Base-by-base conservation (phyloP, 2,329 filamentous ascomycete genomes). In the Lachnellula suecica region DNA sequence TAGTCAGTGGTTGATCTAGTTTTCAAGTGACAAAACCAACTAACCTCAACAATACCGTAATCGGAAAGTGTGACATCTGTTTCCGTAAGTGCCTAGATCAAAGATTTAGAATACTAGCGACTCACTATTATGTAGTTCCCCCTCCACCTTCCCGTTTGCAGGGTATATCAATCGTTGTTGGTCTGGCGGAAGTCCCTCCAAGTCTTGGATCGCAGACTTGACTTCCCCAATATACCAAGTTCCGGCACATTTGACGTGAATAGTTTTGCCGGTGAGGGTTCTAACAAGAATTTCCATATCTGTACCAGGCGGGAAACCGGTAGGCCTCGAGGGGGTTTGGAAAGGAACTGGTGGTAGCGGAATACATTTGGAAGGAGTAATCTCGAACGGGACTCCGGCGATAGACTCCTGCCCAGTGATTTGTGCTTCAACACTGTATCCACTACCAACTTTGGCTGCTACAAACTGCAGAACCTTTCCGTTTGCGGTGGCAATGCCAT, bases 211-310 rank as follows among this genome's bases (percentile, higher is more conserved):
- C 88, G 96, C 95, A 81, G 85, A 86, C 87, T 97, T 97, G 79
- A 97, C 90, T 84, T 96, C 96, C 85, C 96, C 91, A 82, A 97
- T 96, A 72, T 91, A 96, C 81, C 96, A 91, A 17, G 73, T 84
- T 89, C 72, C 89, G 94, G 86, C 96, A 91, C 75, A 96, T 91
- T 86, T 95, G 90, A 96, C 87, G 79, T 91, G 96, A 84, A 96
- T 96, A 77, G 91, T 96, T 88, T 96, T 96, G 81, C 92, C 91
- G 83, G 91, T 96, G 73, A 96, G 89, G 84, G 91, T 96, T 87
- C 96, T 96, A 80, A 97, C 91, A 87, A 96, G 96, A 85, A 57
- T 56, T 23, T 46, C 17, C 37, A 27, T 42, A 24, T 25, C n/a
- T 44, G 20, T 15, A 37, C 44, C 31, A 11, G 55, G 44, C 5